Evolutionary conservation across 2,329 filamentous ascomycete species (phyloP), one percentile per base, ranked within the genome.

Genomic region (Ophiostoma himal-ulmi): DNA sequence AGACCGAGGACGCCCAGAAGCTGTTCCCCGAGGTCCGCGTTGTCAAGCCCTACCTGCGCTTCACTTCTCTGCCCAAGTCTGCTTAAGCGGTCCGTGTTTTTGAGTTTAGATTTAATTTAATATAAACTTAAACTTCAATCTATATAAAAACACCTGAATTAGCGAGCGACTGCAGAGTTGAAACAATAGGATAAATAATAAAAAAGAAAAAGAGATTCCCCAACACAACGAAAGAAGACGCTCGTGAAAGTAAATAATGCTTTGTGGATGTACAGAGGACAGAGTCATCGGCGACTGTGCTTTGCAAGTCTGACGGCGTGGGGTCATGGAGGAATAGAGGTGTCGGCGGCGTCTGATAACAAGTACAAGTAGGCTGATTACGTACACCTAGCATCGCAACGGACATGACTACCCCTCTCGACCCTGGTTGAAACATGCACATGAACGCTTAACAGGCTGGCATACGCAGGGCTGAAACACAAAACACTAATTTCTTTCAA

Each of bases 1-100:
- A 88, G 79, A 93, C 92, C 73, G 91, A 92, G 80, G 90, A 95
- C 82, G 94, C 93, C 78, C 90, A 89, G 86, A 88, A 90, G 82
- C 89, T 96, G 78, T 97, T 96, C 85, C 92, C 92, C 73, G 85
- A 94, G 74, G 86, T 89, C 81, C 84, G 84, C 77, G 84, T 85
- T 74, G 85, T 89, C 79, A 89, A 89, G 85, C 87, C 87, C 70
- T 91, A 94, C 82, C 84, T 94, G 78, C 85, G 91, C 79, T 93
- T 89, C 81, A 92, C 91, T 62, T 82, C 86, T 73, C 82, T 90
- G 71, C 82, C 87, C 77, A 86, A 88, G 82, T 44, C 70, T 36
- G 68, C 54, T 22, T 71, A 69, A 65, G 48, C 48, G 67, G 14
- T 44, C 5, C n/a, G 22, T 60, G 54, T 60, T 10, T n/a, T n/a